Evolutionary conservation across 2,329 filamentous ascomycete species (phyloP).

Genomic region (Aspergillus bombycis): DNA sequence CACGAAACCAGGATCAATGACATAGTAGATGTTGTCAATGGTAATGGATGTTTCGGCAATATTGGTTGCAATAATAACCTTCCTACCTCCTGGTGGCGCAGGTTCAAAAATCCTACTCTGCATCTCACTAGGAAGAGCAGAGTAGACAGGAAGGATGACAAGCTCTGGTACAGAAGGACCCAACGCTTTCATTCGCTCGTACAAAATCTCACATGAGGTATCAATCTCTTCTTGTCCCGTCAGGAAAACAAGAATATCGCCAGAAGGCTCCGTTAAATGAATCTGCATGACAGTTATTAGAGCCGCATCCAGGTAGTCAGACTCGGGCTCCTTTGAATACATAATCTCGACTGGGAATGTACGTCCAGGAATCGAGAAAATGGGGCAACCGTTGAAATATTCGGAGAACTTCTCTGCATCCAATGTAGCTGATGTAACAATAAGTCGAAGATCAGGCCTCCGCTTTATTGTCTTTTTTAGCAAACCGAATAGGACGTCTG

Average conservation of each 20-base stretch:
- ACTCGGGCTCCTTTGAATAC: slow-evolving; percentile 92
- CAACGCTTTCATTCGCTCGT: slow-evolving; percentile 93
- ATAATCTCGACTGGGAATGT: slow-evolving; percentile 96
- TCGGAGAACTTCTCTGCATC: slow-evolving; percentile 97
- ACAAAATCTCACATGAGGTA: slow-evolving; percentile 87
- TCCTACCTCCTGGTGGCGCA: slow-evolving; percentile 79
- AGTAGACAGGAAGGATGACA: slow-evolving; percentile 94
- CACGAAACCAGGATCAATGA: slow-evolving; percentile 94
- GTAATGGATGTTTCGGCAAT: slow-evolving; percentile 98
- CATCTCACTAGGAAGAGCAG: slow-evolving; percentile 88
- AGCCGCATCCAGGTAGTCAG: slow-evolving; percentile 91
- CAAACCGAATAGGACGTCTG: slow-evolving; percentile 90
- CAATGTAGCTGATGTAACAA: slow-evolving; percentile 93
- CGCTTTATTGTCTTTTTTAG: slow-evolving; percentile 90
- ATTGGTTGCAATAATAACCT: slow-evolving; percentile 97
- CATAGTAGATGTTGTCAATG: slow-evolving; percentile 96
- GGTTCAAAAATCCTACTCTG: slow-evolving; percentile 95
- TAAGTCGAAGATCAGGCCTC: slow-evolving; percentile 85
- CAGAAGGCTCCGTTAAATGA: slow-evolving; percentile 85
- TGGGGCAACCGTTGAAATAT: slow-evolving; percentile 94
- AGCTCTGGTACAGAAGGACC: slow-evolving; percentile 89
- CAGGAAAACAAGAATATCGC: slow-evolving; percentile 94
- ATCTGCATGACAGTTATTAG: slow-evolving; percentile 99
- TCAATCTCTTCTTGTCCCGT: slow-evolving; percentile 99
- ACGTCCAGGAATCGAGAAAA: slow-evolving; percentile 93